A percentile compares a stretch with the other conserved stretches of the same genome.
These are phyloP conservation scores for Debaryomyces castellii DNA, from an alignment of 805 yeast genomes.

Conservation along the genomic window DNA sequence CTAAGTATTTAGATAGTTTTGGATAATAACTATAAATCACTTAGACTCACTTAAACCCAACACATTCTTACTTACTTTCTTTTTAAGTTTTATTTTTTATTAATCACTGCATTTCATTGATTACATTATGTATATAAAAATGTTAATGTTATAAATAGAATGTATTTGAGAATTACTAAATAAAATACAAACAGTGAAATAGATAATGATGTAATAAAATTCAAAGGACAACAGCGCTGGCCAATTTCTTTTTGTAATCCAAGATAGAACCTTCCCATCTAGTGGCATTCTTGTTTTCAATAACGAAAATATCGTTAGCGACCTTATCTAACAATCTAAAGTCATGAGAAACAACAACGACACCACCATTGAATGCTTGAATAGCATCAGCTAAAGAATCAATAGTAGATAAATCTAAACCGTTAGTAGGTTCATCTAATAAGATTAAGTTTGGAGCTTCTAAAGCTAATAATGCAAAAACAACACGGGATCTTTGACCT, in stretches of 20 bases:
- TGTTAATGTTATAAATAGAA: neutral
- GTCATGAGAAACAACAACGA: constrained; percentile 97
- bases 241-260: constrained; percentile 92
- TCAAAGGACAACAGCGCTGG: constrained; percentile 77
- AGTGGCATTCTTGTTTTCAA: constrained; percentile 92
- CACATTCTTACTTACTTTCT: too few species aligned
- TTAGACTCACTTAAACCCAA: too few species aligned
- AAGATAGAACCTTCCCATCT: constrained; percentile 93
- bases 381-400: constrained; percentile 98
- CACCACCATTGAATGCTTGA: constrained; percentile 94
- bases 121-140: too few species aligned
- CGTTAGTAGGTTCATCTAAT: constrained; percentile 99
- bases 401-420: constrained; percentile 96
- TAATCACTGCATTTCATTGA: too few species aligned
- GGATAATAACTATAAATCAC: too few species aligned
- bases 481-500: constrained; percentile 99
- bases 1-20: too few species aligned
- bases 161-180: constrained; percentile 3
- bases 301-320: constrained; percentile 95
- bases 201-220: constrained; percentile 2
- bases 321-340: constrained; percentile 96
- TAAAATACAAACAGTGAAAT: constrained; percentile 5
- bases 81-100: too few species aligned
- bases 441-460: constrained; percentile 93
- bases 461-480: constrained; percentile 91